phyloP scores from a whole-genome alignment of 2,329 filamentous ascomycete species.

The Exserohilum rostratum region DNA sequence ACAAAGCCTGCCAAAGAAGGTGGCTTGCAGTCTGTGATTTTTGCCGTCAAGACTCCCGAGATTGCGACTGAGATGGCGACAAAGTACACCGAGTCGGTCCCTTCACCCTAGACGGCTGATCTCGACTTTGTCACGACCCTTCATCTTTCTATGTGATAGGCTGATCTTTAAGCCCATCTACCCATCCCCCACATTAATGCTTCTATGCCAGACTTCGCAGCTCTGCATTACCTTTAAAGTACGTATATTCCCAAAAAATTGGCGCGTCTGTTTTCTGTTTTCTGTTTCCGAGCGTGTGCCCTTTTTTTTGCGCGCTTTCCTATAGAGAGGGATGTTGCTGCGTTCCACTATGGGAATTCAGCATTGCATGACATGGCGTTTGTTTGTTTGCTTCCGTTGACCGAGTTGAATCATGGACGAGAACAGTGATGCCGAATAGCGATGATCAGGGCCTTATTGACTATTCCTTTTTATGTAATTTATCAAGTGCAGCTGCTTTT shows the following conservation, averaged over 20 bases:
- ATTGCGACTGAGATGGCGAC: slow-evolving; percentile 38
- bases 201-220: background rate
- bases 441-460: slow-evolving; percentile 5
- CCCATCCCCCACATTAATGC: background rate
- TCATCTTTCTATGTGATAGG: background rate
- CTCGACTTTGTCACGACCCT: background rate
- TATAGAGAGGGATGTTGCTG: slow-evolving; percentile 8
- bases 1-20: slow-evolving; percentile 33
- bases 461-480: slow-evolving; percentile 9
- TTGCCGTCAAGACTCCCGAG: slow-evolving; percentile 38
- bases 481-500: slow-evolving; percentile 6
- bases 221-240: background rate
- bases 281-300: background rate
- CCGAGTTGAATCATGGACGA: background rate
- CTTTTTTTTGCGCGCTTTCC: background rate
- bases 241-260: slow-evolving; percentile 18
- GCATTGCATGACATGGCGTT: slow-evolving; percentile 28
- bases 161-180: background rate
- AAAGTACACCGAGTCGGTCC: slow-evolving; percentile 37
- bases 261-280: slow-evolving; percentile 16
- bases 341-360: slow-evolving; percentile 7
- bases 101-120: slow-evolving; percentile 17
- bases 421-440: slow-evolving; percentile 1
- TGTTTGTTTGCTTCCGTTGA: background rate
- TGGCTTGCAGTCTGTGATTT: slow-evolving; percentile 27